Evolutionary conservation across 495 filamentous ascomycete species (phyloP), one percentile per base, ranked within the genome.

Genomic region (Trichocladium uniseriatum): DNA sequence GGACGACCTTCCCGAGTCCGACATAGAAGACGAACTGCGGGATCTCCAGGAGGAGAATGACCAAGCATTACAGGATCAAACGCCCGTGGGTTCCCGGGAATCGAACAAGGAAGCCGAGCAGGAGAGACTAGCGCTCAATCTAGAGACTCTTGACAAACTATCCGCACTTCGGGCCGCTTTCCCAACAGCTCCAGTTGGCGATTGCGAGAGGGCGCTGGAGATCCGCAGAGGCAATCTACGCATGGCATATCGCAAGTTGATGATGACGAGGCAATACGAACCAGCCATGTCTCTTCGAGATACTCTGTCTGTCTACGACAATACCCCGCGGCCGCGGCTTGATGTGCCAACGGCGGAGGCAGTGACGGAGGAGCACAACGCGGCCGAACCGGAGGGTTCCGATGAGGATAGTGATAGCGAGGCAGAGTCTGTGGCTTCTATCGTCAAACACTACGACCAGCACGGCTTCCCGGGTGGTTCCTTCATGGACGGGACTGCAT

Each of bases 381-480:
- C 36, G 6, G 42, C 51, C 20, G 57, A 60, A 8, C 24, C 24
- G 3, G 24, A 8, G 3, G 24, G 24, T 4, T 27, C 24, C 8
- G 3, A 4, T 8, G 24, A 8, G 24, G 24, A 27, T 8, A 27
- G 24, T 5, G 57, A 59, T 1, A 62, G 62, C 20, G 60, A 63
- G 8, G 64, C 54, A 6, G 63, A 60, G 11, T 56, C 62, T 8
- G 58, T 66, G 4, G 52, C 52, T 9, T 62, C 58, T 6, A 37
- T 65, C 21, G 51, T 67, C 39, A 65, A 62, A 43, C 59, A 69
- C 45, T 76, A 67, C 43, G 75, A 78, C 48, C 57, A 68, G 14
- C 63, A 72, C 38, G 75, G 75, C 0, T 68, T 77, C 29, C 75
- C 75, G 6, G 56, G 67, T 8, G 75, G 75, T 10, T 75, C 74